phyloP scores from a whole-genome alignment of 169 alveolate genomes.

The Miamiensis avidus region DNA sequence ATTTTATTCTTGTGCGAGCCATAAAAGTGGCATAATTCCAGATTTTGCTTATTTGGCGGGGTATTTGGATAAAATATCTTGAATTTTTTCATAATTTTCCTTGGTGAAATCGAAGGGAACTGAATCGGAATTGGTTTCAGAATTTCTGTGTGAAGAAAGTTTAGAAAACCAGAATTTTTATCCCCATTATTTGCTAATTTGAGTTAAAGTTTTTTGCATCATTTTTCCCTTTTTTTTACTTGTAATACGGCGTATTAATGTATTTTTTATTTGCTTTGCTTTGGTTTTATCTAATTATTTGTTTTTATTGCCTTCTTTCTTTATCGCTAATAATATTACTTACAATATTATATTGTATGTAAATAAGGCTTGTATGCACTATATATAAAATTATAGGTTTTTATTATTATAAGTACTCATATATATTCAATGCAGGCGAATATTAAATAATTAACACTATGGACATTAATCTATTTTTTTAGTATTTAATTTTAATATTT shows the following conservation, averaged over 20 bases:
- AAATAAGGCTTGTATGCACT: no score
- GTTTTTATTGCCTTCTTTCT: not conserved
- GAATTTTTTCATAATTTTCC: constrained; percentile 66
- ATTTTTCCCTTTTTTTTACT: not conserved
- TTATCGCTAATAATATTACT: no score
- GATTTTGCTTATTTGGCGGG: constrained; percentile 75
- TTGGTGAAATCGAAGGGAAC: constrained; percentile 78
- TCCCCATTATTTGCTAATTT: not conserved
- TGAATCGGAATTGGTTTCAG: constrained; percentile 54
- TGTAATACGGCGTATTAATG: no score
- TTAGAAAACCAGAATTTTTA: constrained; percentile 22
- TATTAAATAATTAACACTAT: no score
- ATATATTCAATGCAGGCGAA: no score
- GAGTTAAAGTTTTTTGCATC: not conserved
- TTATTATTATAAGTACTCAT: no score
- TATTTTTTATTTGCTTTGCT: not conserved
- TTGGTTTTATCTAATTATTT: not conserved
- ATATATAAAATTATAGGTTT: no score
- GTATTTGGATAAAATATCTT: constrained; percentile 52
- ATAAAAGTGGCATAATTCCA: constrained; percentile 66
- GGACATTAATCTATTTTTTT: no score
- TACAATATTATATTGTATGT: no score
- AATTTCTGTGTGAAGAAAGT: constrained; percentile 50
- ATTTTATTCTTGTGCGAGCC: constrained; percentile 73
- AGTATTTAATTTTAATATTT: no score